A percentile compares a stretch with the other conserved stretches of the same genome.
Conservation (phyloP, 192 early-diverging fungal genomes). For the Backusella australiensis region DNA sequence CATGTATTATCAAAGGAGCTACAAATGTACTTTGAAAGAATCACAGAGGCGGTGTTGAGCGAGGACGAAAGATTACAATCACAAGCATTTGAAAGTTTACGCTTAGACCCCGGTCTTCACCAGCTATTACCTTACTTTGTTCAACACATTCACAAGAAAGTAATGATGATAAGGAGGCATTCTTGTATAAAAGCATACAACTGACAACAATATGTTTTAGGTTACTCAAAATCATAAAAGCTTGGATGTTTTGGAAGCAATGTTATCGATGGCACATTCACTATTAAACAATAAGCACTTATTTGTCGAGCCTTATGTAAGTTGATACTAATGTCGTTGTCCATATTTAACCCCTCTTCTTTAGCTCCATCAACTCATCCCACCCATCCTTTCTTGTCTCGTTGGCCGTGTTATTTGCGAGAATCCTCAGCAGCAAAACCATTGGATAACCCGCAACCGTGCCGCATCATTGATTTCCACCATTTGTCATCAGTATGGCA, state of each 20-base stretch:
- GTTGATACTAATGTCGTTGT: slow-evolving; percentile 1
- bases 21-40: slow-evolving; percentile 91
- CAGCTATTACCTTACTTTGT: slow-evolving; percentile 95
- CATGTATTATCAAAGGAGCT: slow-evolving; percentile 90
- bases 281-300: slow-evolving; percentile 85
- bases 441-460: slow-evolving; percentile 79
- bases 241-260: slow-evolving; percentile 63
- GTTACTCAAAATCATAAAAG: slow-evolving; percentile 79
- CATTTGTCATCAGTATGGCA: slow-evolving; percentile 76
- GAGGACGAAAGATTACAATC: slow-evolving; percentile 61
- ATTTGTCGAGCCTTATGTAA: slow-evolving; percentile 93
- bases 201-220: slow-evolving; percentile 27
- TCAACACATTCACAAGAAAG: slow-evolving; percentile 83
- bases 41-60: slow-evolving; percentile 77
- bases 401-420: slow-evolving; percentile 82
- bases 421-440: slow-evolving; percentile 63
- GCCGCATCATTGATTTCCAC: slow-evolving; percentile 72
- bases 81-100: slow-evolving; percentile 79
- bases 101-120: slow-evolving; percentile 90
- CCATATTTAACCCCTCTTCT: not conserved
- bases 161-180: not conserved
- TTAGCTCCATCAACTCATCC: slow-evolving; percentile 94
- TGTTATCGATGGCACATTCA: slow-evolving; percentile 78
- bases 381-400: slow-evolving; percentile 88
- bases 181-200: not conserved